Conservation (phyloP, 1,139 yeast species). For the Candida tetrigidarum region DNA sequence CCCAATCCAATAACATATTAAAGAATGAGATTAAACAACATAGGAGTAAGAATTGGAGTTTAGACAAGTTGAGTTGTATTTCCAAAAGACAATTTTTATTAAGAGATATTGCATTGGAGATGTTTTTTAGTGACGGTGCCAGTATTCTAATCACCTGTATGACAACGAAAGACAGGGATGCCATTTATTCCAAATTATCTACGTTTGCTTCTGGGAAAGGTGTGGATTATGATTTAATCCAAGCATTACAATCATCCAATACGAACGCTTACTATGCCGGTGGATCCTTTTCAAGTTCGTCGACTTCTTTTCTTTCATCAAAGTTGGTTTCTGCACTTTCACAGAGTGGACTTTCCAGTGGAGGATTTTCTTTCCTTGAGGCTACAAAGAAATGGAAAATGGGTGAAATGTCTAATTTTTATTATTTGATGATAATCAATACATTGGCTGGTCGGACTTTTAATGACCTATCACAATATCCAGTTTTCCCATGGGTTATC, state of each 20-base stretch:
- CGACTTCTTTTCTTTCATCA: conserved; percentile 30
- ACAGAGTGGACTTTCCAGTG: conserved; percentile 16
- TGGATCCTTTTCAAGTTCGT: conserved; percentile 6
- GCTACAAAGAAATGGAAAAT: conserved; percentile 73
- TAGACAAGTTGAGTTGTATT: conserved; percentile 59
- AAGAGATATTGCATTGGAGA: conserved; percentile 78
- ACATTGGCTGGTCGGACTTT: conserved; percentile 87
- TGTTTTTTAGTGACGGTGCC: conserved; percentile 74
- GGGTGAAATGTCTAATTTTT: conserved; percentile 81
- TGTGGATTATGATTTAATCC: conserved; percentile 54
- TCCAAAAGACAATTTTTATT: conserved; percentile 75
- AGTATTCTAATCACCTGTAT: conserved; percentile 65
- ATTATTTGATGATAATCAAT: conserved; percentile 75
- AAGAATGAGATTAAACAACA: conserved; percentile 37
- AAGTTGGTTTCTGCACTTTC: conserved; percentile 43
- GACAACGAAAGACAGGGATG: conserved; percentile 55
- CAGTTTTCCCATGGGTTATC: conserved; percentile 89
- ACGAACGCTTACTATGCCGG: conserved; percentile 31
- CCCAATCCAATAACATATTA: conserved; percentile 30
- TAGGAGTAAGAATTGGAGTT: conserved; percentile 57
- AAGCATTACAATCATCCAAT: conserved; percentile 51
- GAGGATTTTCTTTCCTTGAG: conserved; percentile 37
- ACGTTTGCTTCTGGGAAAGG: conserved; percentile 50
- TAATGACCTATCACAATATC: conserved; percentile 86
- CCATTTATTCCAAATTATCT: conserved; percentile 52